Percentiles rank a stretch among this genome's conserved stretches.
Conservation (phyloP, 129 eudicot species). For the Flaveria trinervia region DNA sequence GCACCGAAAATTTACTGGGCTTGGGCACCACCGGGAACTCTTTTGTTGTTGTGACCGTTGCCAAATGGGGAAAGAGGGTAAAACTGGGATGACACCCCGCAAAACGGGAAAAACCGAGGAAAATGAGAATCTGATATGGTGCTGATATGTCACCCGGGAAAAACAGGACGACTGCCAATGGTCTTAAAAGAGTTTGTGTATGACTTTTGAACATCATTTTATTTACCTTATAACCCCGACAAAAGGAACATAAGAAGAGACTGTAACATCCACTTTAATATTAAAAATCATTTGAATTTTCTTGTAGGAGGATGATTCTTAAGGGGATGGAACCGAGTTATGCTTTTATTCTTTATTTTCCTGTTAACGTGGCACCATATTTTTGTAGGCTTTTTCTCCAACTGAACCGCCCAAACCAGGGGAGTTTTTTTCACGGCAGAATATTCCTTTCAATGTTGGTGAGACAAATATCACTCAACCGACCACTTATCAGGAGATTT, state of each 20-base stretch:
- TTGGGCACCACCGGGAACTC: no score
- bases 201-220: neutral
- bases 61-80: no score
- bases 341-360: neutral
- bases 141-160: no score
- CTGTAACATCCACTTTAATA: neutral
- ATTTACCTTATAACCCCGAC: slow-evolving; percentile 18
- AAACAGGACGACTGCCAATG: no score
- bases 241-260: neutral
- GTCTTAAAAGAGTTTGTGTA: neutral
- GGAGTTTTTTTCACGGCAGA: slow-evolving; percentile 72
- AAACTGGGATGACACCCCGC: no score
- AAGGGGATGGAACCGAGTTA: neutral
- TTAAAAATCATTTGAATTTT: slow-evolving; percentile 6
- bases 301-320: neutral
- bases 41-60: no score
- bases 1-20: no score
- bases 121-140: no score
- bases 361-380: slow-evolving; percentile 2
- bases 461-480: slow-evolving; percentile 57
- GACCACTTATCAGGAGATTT: slow-evolving; percentile 56
- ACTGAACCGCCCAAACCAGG: slow-evolving; percentile 78
- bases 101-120: no score
- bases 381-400: slow-evolving; percentile 81
- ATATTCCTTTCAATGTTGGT: slow-evolving; percentile 63